A percentile compares a stretch with the other conserved stretches of the same genome.
Evolutionary conservation across 805 yeast genomes (phyloP).

Genomic region (Candida caryicola): DNA sequence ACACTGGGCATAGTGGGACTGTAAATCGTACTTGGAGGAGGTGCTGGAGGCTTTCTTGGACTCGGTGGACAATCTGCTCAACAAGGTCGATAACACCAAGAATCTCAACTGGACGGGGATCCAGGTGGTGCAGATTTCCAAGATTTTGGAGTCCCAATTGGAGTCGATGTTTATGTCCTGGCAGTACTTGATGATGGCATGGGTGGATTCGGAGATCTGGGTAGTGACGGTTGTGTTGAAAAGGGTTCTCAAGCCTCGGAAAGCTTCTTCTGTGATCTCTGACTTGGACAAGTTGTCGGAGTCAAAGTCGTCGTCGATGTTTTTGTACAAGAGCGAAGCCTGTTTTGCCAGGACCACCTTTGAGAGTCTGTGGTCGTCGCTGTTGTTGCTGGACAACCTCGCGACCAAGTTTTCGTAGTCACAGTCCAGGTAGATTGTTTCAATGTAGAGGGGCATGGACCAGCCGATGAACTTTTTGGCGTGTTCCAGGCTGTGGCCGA

Average conservation of each 20-base stretch:
- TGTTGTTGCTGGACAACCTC: conserved; percentile 25
- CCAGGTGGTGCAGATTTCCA: conserved; percentile 69
- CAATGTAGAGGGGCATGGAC: conserved; percentile 39
- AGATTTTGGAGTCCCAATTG: conserved; percentile 54
- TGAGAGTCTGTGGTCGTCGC: conserved; percentile 23
- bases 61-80: conserved; percentile 24
- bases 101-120: conserved; percentile 79
- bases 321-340: conserved; percentile 8
- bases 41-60: conserved; percentile 15
- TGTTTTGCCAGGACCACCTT: conserved; percentile 26
- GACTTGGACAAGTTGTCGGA: conserved; percentile 34
- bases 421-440: conserved; percentile 26
- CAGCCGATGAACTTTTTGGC: conserved; percentile 27
- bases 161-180: conserved; percentile 28
- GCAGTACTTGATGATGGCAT: conserved; percentile 43
- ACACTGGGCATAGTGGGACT: conserved; percentile 42
- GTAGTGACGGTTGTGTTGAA: conserved; percentile 63
- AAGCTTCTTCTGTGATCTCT: conserved; percentile 46
- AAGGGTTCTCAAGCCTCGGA: conserved; percentile 51
- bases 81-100: conserved; percentile 50
- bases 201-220: conserved; percentile 58
- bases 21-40: conserved; percentile 17
- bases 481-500: conserved; percentile 31
- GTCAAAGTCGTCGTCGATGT: conserved; percentile 28
- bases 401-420: conserved; percentile 18